Percentiles rank a stretch among this genome's conserved stretches.
Conservation (phyloP, 2,329 filamentous ascomycete genomes). For the Exophiala viscosa region DNA sequence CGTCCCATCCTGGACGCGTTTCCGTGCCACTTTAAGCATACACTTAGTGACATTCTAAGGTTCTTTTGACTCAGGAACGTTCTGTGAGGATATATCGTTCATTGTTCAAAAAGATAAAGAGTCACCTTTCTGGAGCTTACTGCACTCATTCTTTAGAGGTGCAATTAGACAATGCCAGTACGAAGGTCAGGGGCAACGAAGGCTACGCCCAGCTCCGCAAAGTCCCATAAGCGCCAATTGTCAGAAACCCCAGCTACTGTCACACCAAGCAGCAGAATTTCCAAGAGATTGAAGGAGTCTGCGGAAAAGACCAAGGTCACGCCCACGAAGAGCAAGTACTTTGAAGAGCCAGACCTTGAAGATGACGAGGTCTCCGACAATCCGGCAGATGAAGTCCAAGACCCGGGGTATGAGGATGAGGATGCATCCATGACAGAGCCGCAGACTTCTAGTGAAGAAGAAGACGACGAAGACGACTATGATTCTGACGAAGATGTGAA, state of each 20-base stretch:
- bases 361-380: conserved; percentile 32
- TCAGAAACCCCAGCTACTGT: conserved; percentile 9
- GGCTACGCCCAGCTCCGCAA: conserved; percentile 7
- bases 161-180: conserved; percentile 6
- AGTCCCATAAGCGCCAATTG: conserved; percentile 22
- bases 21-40: background rate
- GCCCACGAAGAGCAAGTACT: conserved; percentile 51
- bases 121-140: background rate
- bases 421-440: conserved; percentile 26
- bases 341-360: conserved; percentile 33
- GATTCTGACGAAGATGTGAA: conserved; percentile 32
- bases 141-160: background rate
- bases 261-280: conserved; percentile 22
- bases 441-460: conserved; percentile 17
- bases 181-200: conserved; percentile 15
- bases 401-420: conserved; percentile 43
- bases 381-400: conserved; percentile 14
- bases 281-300: conserved; percentile 25
- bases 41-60: background rate
- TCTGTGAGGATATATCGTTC: too few relatives aligned
- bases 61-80: too few relatives aligned
- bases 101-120: background rate
- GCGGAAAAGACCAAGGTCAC: conserved; percentile 31
- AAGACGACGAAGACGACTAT: conserved; percentile 27
- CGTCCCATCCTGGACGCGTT: background rate